Evolutionary conservation across 805 yeast genomes (phyloP), one percentile per base, ranked within the genome.

Genomic region (Kregervanrija fluxuum): DNA sequence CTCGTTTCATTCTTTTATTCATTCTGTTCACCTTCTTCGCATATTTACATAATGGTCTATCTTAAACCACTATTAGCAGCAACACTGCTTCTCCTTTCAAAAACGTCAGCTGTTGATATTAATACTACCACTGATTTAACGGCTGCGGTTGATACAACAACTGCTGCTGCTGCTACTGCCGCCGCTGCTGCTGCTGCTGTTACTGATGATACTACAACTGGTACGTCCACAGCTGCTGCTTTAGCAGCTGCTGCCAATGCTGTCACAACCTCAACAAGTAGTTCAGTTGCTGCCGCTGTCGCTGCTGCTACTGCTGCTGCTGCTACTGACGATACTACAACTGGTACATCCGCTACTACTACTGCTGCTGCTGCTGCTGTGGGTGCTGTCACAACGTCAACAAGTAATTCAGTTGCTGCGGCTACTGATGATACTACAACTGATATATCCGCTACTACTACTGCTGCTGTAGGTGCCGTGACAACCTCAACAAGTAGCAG

Each of bases 71-170:
- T 22, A 22, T 22, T 22, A 22, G 28, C 28, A 6, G 28, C 28
- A 22, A 22, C 8, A 22, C 28, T 22, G 28, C 28, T 22, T 22
- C 28, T 22, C 28, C 28, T 22, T 22, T 22, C 28, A 22, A 6
- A 22, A 6, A 22, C 28, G 28, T 22, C 28, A 22, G 11, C 11
- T 42, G 5, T 30, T 37, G 30, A 16, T 42, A 11, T 22, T 42
- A 12, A 40, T 28, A 3, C 45, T 37, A 33, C 32, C 11, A 37
- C 42, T 11, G 45, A 52, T 38, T 42, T 48, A 31, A 32, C 45
- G 30, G 47, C 60, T 22, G 56, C 68, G 33, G 32, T 42, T 17
- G 33, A 40, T 14, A 35, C 40, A 11, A 38, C 50, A 8, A 37
- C 44, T 9, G 40, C 35, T 12, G 33, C 47, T 8, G 43, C 42